Base-by-base conservation (phyloP, 768 basidiomycete genomes). In the Panaeolus papilionaceus region DNA sequence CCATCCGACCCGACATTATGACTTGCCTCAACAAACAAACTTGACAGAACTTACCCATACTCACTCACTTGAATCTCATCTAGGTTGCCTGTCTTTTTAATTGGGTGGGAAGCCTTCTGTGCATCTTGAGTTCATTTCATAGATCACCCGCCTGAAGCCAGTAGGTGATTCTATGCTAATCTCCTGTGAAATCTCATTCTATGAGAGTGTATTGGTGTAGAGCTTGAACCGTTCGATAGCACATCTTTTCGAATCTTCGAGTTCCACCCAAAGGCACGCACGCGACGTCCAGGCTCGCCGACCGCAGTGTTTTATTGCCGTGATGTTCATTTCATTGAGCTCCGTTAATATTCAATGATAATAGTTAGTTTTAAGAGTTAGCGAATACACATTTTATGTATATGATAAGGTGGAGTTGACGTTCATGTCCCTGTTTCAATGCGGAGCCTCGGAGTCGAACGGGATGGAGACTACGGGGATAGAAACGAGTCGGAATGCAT, bases 391-490 rank as follows among this genome's bases (percentile, higher is more conserved):
- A 51, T 23, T 9, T 23, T 51, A 33, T 7, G 6, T 23, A 9
- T 23, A 51, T 51, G 47, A 14, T 33, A 58, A 58, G 28, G 28
- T 58, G 54, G 33, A 58, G 10, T 58, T 58, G 28, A 33, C 9
- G 28, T 33, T 58, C 54, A 58, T 58, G 54, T 58, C 54, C 54
- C 54, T 58, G 54, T 58, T 58, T 58, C 54, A 58, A 58, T 58
- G 54, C 37, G 28, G 54, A 8, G 4, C 54, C 54, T 58, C 28
- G 54, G 54, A 58, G 3, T 33, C 54, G 3, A 58, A 58, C 28
- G 54, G 54, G 54, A 20, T 33, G 28, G 28, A 16, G 33, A 4
- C 54, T 58, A 58, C 14, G 26, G 54, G 54, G 54, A 33, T 58
- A 58, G 4, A n/a, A 28, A 33, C 54, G 4, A 58, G 28, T 33